phyloP scores from a whole-genome alignment of 2,329 filamentous ascomycete species.

The Penicillium palitans region DNA sequence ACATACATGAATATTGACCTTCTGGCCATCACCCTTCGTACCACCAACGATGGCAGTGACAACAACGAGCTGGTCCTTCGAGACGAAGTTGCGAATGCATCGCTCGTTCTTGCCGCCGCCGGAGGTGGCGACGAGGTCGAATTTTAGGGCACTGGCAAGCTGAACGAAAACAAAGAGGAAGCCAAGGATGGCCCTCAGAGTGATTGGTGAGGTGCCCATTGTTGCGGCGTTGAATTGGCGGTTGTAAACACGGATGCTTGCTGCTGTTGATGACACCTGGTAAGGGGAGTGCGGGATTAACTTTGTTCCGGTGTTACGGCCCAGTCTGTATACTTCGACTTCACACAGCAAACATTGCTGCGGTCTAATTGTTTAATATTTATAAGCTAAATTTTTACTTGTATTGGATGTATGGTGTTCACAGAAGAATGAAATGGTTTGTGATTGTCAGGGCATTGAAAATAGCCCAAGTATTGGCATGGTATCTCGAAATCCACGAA shows the following conservation, averaged over 20 bases:
- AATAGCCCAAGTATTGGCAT: slow-evolving; percentile 22
- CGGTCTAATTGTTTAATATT: background rate
- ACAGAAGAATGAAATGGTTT: slow-evolving; percentile 13
- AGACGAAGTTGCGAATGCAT: slow-evolving; percentile 96
- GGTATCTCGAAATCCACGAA: slow-evolving; percentile 28
- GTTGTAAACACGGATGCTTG: slow-evolving; percentile 26
- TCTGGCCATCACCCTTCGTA: slow-evolving; percentile 85
- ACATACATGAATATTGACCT: slow-evolving; percentile 86
- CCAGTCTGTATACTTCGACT: slow-evolving; percentile 1
- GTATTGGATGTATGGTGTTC: background rate
- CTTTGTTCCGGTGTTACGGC: slow-evolving; percentile 30
- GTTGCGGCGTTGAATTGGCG: slow-evolving; percentile 27
- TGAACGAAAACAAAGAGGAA: slow-evolving; percentile 39
- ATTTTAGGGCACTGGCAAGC: slow-evolving; percentile 72
- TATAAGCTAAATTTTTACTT: background rate
- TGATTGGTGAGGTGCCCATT: slow-evolving; percentile 35
- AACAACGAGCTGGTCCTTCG: slow-evolving; percentile 87
- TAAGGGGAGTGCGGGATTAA: slow-evolving; percentile 33
- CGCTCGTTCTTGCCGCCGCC: slow-evolving; percentile 70
- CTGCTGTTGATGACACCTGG: slow-evolving; percentile 39
- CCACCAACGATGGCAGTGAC: slow-evolving; percentile 88
- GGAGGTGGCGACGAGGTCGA: slow-evolving; percentile 75
- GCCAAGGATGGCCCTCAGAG: slow-evolving; percentile 33
- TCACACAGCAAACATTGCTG: background rate
- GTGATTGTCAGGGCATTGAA: slow-evolving; percentile 13